Base-by-base conservation (phyloP, 139 green algal genomes). In the Auxenochlorella protothecoides region DNA sequence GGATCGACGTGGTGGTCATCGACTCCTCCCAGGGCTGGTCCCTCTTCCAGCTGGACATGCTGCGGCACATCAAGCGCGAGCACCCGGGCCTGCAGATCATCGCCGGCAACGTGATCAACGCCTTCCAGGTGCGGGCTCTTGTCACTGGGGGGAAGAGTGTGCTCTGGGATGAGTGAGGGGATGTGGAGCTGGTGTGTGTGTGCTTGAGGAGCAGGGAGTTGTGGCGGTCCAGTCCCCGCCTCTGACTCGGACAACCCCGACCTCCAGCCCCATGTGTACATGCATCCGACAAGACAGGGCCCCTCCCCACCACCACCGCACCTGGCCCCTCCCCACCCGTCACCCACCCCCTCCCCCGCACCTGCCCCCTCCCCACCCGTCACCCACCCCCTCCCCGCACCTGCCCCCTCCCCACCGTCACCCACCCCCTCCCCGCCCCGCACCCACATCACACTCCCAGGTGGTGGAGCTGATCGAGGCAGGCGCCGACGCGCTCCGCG, bases 11-110 rank as follows among this genome's bases (percentile, higher is more conserved):
- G 27, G 27, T 44, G 27, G 27, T 44, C 27, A 44, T 44, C 27
- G 27, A 44, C 27, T 44, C 27, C 27, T 44, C 27, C 27, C 16
- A 4, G 53, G n/a, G 14, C 0, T 52, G 3, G 2, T 56, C 16
- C 4, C 16, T 15, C 4, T 66, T 66, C 8, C 8, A 66, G 5
- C 12, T 94, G 11, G 75, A 90, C 53, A 99, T 99, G 94, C 67
- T 99, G 62, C 68, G 81, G 66, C 85, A 94, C 81, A 80, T 97
- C 70, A 98, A 98, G 89, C 16, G 76, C 14, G 77, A 70, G 27
- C 84, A 96, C 78, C 94, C 93, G 2, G 80, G 78, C 3, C 79
- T 99, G 63, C 86, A 99, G 53, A 89, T 99, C 57, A 96, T 99
- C 69, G 91, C 82, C 69, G 93, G 93, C 72, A 98, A 97, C 79